Evolutionary conservation across 2,329 filamentous ascomycete genomes (phyloP), one percentile per base, ranked within the genome.

Genomic region (Penicillium sp.): DNA sequence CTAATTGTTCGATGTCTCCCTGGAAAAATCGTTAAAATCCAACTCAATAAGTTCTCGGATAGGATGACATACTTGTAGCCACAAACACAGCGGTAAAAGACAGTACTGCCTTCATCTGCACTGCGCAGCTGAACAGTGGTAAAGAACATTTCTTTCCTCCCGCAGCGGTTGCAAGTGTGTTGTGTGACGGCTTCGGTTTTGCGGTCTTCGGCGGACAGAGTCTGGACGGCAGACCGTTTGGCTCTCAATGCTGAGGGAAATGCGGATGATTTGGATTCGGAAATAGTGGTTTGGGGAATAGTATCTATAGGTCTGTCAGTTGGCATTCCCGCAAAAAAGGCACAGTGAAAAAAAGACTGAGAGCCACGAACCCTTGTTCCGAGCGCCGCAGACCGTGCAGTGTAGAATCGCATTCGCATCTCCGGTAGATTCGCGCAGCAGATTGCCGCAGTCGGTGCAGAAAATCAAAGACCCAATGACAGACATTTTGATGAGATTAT

Each of bases 21-120:
- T 64, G 33, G 35, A 20, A 13, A 32, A 13, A 37, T 26, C 4
- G 37, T 61, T 45, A 60, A 51, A 31, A 48, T 32, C 7, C n/a
- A n/a, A n/a, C n/a, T n/a, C n/a, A n/a, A n/a, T n/a, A n/a, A n/a
- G n/a, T n/a, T n/a, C n/a, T n/a, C n/a, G 29, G 28, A 12, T 27
- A 32, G 30, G 20, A 31, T 32, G 23, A 42, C 80, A 54, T 76
- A 89, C 83, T 84, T 89, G 66, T 86, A 72, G 42, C 86, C 85
- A 61, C 89, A 95, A 41, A 88, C 80, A 67, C 89, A 95, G 43
- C 75, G 82, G 67, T 87, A 95, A 58, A 95, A 93, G 37, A 95
- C 79, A 0, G 90, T 95, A 49, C 83, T 86, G 44, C 92, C 92
- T 77, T 96, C 90, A 63, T 98, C 92, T 37, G 90, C 92, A 71